Conservation (phyloP, 352 stramenopile species). For the Pythium rhizo-oryzae region DNA sequence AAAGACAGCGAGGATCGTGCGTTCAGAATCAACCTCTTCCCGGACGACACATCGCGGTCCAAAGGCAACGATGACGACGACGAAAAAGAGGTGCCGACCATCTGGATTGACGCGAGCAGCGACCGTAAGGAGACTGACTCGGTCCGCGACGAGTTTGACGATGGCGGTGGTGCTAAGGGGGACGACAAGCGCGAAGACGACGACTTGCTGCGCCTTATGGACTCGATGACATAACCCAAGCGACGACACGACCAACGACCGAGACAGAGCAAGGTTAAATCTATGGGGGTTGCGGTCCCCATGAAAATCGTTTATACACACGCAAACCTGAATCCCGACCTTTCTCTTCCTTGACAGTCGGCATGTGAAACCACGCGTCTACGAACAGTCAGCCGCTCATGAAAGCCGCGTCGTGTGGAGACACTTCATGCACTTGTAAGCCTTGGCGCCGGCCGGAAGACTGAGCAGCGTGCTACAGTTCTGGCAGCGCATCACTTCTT, state of each 20-base stretch:
- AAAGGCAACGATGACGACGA: slow-evolving; percentile 61
- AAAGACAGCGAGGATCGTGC: slow-evolving; percentile 59
- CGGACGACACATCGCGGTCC: slow-evolving; percentile 40
- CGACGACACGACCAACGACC: background rate
- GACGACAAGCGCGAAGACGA: slow-evolving; percentile 53
- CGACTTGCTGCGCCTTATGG: slow-evolving; percentile 90
- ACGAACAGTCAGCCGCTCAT: slow-evolving; percentile 27
- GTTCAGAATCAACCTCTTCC: slow-evolving; percentile 84
- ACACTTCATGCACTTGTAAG: slow-evolving; percentile 92
- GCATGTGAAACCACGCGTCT: too few species aligned
- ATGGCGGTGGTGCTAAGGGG: slow-evolving; percentile 35
- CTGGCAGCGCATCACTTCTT: slow-evolving; percentile 88
- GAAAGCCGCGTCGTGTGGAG: slow-evolving; percentile 80
- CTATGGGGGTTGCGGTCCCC: slow-evolving; percentile 2
- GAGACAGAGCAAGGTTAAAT: background rate
- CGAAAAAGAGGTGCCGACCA: slow-evolving; percentile 66
- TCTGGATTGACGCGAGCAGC: slow-evolving; percentile 81
- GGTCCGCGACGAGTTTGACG: slow-evolving; percentile 69
- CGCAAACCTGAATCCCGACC: background rate
- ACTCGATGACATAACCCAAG: slow-evolving; percentile 47
- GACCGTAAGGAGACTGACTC: slow-evolving; percentile 62
- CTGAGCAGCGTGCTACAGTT: slow-evolving; percentile 88
- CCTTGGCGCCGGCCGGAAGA: slow-evolving; percentile 72
- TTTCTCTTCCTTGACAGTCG: too few species aligned
- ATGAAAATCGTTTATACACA: slow-evolving; percentile 6